phyloP scores from a whole-genome alignment of 1,284 basidiomycete genomes.

The Tremellales sp. region DNA sequence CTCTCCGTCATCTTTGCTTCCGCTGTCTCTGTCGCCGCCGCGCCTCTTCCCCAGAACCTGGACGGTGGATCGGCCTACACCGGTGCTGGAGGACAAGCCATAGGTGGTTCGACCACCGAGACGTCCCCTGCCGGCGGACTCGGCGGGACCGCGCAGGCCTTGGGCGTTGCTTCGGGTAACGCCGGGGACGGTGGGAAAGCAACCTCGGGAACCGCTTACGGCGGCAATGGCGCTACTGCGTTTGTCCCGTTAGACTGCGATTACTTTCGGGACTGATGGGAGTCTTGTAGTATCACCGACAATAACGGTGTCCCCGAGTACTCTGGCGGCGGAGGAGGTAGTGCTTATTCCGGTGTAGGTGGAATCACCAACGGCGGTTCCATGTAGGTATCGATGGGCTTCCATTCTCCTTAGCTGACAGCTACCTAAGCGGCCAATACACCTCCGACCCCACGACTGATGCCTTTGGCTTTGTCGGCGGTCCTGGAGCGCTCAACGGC shows the following conservation, averaged over 20 bases:
- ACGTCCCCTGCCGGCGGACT: slow-evolving; percentile 7
- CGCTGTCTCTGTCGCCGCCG: slow-evolving; percentile 17
- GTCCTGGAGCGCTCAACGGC: slow-evolving; percentile 13
- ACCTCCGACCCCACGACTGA: slow-evolving; percentile 4
- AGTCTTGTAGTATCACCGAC: slow-evolving; percentile 7
- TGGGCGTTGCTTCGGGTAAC: slow-evolving; percentile 17
- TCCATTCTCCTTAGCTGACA: background rate
- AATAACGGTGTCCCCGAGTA: slow-evolving; percentile 14
- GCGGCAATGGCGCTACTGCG: slow-evolving; percentile 18
- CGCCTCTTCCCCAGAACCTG: slow-evolving; percentile 2
- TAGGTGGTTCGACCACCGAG: slow-evolving; percentile 19
- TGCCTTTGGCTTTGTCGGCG: slow-evolving; percentile 7
- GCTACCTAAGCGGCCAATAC: slow-evolving; percentile 2
- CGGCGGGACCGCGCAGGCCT: slow-evolving; percentile 7
- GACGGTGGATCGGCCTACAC: slow-evolving; percentile 23
- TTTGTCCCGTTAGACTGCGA: slow-evolving; percentile 4
- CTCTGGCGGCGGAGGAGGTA: slow-evolving; percentile 18
- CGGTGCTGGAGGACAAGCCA: slow-evolving; percentile 25
- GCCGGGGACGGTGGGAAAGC: slow-evolving; percentile 32
- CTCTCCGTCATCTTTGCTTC: slow-evolving; percentile 15
- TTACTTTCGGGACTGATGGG: background rate
- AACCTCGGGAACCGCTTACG: slow-evolving; percentile 23
- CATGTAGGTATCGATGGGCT: slow-evolving; percentile 15
- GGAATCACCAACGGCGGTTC: slow-evolving; percentile 29
- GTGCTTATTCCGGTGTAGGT: slow-evolving; percentile 33